phyloP scores from a whole-genome alignment of 2,329 filamentous ascomycete genomes.

The Cladosporium colombiae region DNA sequence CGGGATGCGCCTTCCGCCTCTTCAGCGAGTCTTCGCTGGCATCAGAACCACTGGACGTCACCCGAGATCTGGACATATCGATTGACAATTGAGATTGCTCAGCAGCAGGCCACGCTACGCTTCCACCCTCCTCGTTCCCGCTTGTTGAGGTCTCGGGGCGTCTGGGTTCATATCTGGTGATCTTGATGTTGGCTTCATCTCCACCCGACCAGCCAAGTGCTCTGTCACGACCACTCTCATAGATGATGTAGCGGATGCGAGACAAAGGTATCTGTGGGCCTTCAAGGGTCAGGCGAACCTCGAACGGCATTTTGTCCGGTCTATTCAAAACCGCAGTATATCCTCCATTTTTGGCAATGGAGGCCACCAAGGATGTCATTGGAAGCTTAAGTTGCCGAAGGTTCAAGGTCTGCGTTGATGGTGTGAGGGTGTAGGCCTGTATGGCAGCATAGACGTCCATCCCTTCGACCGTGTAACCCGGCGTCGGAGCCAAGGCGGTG shows the following conservation, averaged over 20 bases:
- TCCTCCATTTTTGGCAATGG: slow-evolving; percentile 41
- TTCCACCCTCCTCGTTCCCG: not conserved
- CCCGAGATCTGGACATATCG: slow-evolving; percentile 11
- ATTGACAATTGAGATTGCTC: not conserved
- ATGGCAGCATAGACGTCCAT: slow-evolving; percentile 48
- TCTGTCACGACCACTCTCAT: slow-evolving; percentile 27
- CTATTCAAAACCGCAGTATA: slow-evolving; percentile 32
- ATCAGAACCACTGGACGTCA: not conserved
- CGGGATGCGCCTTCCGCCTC: slow-evolving; percentile 43
- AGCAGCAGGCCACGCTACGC: not conserved
- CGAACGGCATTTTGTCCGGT: slow-evolving; percentile 33
- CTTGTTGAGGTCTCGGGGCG: not conserved
- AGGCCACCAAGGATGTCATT: slow-evolving; percentile 35
- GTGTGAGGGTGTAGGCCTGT: slow-evolving; percentile 53
- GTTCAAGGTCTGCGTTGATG: slow-evolving; percentile 42
- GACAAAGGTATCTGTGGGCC: slow-evolving; percentile 33
- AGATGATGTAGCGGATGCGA: slow-evolving; percentile 31
- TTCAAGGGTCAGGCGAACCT: slow-evolving; percentile 38
- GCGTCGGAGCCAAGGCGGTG: slow-evolving; percentile 46
- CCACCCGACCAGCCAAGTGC: slow-evolving; percentile 34
- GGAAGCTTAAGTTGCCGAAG: slow-evolving; percentile 40
- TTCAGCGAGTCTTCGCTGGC: slow-evolving; percentile 35
- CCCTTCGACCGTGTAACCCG: slow-evolving; percentile 47
- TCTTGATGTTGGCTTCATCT: slow-evolving; percentile 27
- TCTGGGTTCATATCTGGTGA: slow-evolving; percentile 32